phyloP scores from a whole-genome alignment of 352 stramenopile species.

The Phytophthora pinifolia region DNA sequence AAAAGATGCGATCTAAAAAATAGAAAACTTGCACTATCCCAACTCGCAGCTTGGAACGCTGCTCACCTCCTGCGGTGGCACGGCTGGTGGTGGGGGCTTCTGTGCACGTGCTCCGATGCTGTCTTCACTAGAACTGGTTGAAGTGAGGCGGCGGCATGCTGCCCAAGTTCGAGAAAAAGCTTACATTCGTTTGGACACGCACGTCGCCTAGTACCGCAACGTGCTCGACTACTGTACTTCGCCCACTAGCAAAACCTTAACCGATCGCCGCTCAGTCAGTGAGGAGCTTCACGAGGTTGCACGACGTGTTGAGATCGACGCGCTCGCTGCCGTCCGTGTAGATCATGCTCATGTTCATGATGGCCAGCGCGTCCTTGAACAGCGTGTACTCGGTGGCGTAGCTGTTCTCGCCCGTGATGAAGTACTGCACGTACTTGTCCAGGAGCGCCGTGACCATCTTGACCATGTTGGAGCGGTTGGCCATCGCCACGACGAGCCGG shows the following conservation, averaged over 20 bases:
- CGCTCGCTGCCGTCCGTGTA: conserved; percentile 44
- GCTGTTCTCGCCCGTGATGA: conserved; percentile 46
- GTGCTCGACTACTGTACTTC: conserved; percentile 14
- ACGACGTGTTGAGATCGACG: conserved; percentile 37
- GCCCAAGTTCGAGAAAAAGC: not conserved
- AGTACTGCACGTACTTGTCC: conserved; percentile 46
- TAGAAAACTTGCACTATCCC: not conserved
- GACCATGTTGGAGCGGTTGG: conserved; percentile 29
- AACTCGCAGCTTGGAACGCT: too few relatives aligned
- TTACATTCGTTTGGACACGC: conserved; percentile 11
- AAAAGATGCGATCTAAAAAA: conserved; percentile 16
- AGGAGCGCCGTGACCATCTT: conserved; percentile 49
- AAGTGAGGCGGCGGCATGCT: too few relatives aligned
- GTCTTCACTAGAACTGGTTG: too few relatives aligned
- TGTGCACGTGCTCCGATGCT: too few relatives aligned
- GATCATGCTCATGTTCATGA: conserved; percentile 60
- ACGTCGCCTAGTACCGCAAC: conserved; percentile 15
- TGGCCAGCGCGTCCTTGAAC: conserved; percentile 40
- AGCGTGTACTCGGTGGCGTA: conserved; percentile 42
- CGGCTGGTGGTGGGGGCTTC: too few relatives aligned
- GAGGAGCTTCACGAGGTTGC: conserved; percentile 27
- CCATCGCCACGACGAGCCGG: conserved; percentile 27
- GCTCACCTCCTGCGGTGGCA: too few relatives aligned
- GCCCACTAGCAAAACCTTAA: conserved; percentile 21
- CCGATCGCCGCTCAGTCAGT: conserved; percentile 6